Base-by-base conservation (phyloP, 2,329 filamentous ascomycete genomes). In the Fonsecaea monophora region DNA sequence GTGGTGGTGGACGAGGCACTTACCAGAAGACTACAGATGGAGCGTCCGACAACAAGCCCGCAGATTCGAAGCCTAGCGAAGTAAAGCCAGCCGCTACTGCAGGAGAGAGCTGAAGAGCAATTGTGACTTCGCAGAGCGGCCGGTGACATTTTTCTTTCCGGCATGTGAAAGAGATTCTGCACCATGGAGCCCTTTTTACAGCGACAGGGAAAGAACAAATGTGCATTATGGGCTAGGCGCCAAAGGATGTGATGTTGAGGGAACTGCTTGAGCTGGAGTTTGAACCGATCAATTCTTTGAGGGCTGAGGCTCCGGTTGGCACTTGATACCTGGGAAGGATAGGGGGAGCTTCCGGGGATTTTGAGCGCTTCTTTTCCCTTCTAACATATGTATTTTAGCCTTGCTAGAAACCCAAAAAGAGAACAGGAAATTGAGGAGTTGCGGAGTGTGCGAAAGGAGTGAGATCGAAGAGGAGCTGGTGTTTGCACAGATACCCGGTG, bases 1-100 rank as follows among this genome's bases (percentile, higher is more conserved):
- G 84, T 30, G 82, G 84, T 54, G 83, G 86, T 40, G 86, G 89
- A 55, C 86, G 87, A 67, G 84, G 87, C 62, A 85, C 86, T 40
- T 82, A 82, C 74, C 79, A 77, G 70, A 89, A 86, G 64, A 85
- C 89, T 56, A 84, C 82, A 32, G 84, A 83, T 68, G 82, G 81
- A 59, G 82, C 82, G 37, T 87, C 86, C 34, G 71, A 73, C 42
- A 54, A 55, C 25, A 72, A 70, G 45, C 74, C 77, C 2, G 74
- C 74, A 12, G 74, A 75, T 53, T 74, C 78, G 64, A 80, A 80
- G 73, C 75, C 77, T 30, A 71, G 72, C 13, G 72, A 77, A 7
- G 75, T 76, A 4, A 71, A 70, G 59, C 63, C 69, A 37, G 60
- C 63, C 37, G 40, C 66, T n/a, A 35, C 63, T 15, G 48, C 66